A percentile compares a stretch with the other conserved stretches of the same genome.
Evolutionary conservation across 306 rosid species (phyloP).

Genomic region (Urtica urens): DNA sequence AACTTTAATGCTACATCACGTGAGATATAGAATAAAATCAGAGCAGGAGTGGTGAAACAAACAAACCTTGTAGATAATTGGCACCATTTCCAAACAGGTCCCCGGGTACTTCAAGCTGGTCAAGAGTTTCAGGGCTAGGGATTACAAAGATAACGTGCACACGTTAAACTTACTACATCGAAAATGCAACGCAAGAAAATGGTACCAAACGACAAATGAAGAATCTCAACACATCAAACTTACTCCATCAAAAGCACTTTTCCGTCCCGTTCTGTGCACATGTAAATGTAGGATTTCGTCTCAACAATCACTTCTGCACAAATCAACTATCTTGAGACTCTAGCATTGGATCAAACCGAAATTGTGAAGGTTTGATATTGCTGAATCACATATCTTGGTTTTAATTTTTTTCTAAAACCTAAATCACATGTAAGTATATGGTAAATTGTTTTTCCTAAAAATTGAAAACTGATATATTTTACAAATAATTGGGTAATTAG

Average conservation of each 20-base stretch:
- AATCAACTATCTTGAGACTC: conserved; percentile 12
- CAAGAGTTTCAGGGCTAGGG: conserved; percentile 58
- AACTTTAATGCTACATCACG: conserved; percentile 1
- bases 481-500: too few species aligned
- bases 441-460: too few species aligned
- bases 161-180: conserved; percentile 11
- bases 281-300: conserved; percentile 51
- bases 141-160: conserved; percentile 14
- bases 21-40: conserved; percentile 5
- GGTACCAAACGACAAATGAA: neutral
- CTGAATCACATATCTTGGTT: too few species aligned
- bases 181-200: neutral
- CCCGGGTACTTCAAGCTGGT: conserved; percentile 69
- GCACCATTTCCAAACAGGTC: conserved; percentile 67
- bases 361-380: too few species aligned
- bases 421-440: too few species aligned
- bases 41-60: conserved; percentile 4
- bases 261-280: conserved; percentile 86
- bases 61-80: conserved; percentile 49
- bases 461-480: too few species aligned
- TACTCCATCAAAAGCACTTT: conserved; percentile 79
- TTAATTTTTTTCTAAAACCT: too few species aligned
- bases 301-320: conserved; percentile 57
- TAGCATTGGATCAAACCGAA: conserved; percentile 1
- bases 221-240: conserved; percentile 21